Conservation (phyloP, 2,329 filamentous ascomycete species). For the Ophiobolus disseminans region DNA sequence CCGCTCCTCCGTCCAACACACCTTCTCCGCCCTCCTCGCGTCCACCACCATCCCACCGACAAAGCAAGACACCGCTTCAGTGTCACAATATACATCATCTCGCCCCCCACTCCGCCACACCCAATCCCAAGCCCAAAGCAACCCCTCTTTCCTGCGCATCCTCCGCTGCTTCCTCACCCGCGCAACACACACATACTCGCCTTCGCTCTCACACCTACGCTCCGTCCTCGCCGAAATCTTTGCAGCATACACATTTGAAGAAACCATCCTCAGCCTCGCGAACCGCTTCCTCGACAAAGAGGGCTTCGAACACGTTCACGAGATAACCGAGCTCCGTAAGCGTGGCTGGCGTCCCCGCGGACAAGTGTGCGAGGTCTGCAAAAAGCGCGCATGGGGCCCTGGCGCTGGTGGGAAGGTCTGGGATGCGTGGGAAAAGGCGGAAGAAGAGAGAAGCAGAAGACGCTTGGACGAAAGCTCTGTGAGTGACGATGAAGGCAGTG, state of each 20-base stretch:
- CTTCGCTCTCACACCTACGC: conserved; percentile 85
- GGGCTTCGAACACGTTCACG: conserved; percentile 81
- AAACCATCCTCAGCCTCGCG: conserved; percentile 83
- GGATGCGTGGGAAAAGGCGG: conserved; percentile 76
- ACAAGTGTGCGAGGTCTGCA: conserved; percentile 87
- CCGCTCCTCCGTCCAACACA: conserved; percentile 83
- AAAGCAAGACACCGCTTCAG: conserved; percentile 25
- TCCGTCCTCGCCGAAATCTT: conserved; percentile 88
- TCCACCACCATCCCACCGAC: conserved; percentile 60
- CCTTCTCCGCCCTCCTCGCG: conserved; percentile 84
- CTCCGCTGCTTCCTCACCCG: conserved; percentile 86
- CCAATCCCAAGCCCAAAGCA: conserved; percentile 51
- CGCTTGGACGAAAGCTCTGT: conserved; percentile 53
- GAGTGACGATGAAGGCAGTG: conserved; percentile 46
- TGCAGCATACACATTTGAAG: conserved; percentile 93
- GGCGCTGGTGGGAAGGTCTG: conserved; percentile 80
- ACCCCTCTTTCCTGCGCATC: conserved; percentile 85
- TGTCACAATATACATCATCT: conserved; percentile 14
- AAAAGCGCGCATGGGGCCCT: conserved; percentile 84
- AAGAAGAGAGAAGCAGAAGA: conserved; percentile 55
- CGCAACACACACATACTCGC: conserved; percentile 75
- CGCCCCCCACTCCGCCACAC: conserved; percentile 33
- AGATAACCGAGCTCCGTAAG: conserved; percentile 76
- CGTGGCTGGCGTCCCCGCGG: conserved; percentile 88
- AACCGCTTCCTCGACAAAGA: conserved; percentile 88